These are phyloP conservation scores for Solanum aculeatissimum DNA, from an alignment of 305 asterid genomes.

Conservation along the genomic window DNA sequence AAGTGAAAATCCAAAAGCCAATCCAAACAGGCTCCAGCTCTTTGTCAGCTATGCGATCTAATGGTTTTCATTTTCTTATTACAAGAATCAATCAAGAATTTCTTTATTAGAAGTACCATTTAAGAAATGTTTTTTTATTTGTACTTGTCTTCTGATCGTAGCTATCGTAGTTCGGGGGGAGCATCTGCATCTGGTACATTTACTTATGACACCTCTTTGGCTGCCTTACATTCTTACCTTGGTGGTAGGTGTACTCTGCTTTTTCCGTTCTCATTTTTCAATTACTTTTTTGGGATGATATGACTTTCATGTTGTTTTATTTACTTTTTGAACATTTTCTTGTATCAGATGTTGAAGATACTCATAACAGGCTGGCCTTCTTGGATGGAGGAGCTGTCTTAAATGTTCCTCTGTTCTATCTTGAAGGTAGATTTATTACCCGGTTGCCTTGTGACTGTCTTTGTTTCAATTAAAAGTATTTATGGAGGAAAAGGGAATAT, in stretches of 20 bases:
- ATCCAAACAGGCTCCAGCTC: no score
- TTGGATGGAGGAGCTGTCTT: conserved; percentile 81
- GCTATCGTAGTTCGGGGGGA: conserved; percentile 32
- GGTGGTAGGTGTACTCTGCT: conserved; percentile 52
- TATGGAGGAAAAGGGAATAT: not conserved
- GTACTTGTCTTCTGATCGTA: conserved; percentile 5
- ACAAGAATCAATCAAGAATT: not conserved
- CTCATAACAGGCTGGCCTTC: conserved; percentile 66
- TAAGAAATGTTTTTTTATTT: not conserved
- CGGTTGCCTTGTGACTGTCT: not conserved
- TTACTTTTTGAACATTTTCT: conserved; percentile 4
- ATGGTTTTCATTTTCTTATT: not conserved
- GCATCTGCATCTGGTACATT: conserved; percentile 53
- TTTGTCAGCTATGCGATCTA: not conserved
- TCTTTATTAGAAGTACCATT: not conserved
- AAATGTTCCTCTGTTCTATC: conserved; percentile 63
- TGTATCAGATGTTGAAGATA: conserved; percentile 71
- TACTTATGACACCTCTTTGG: conserved; percentile 66
- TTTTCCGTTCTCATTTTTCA: not conserved
- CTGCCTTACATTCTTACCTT: conserved; percentile 81
- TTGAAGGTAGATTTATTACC: conserved; percentile 46
- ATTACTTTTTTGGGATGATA: not conserved
- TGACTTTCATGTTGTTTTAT: conserved; percentile 3
- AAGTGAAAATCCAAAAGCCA: no score
- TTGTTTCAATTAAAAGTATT: not conserved